phyloP scores from a whole-genome alignment of 179 eudicot genomes.

The Pouteria campechiana region DNA sequence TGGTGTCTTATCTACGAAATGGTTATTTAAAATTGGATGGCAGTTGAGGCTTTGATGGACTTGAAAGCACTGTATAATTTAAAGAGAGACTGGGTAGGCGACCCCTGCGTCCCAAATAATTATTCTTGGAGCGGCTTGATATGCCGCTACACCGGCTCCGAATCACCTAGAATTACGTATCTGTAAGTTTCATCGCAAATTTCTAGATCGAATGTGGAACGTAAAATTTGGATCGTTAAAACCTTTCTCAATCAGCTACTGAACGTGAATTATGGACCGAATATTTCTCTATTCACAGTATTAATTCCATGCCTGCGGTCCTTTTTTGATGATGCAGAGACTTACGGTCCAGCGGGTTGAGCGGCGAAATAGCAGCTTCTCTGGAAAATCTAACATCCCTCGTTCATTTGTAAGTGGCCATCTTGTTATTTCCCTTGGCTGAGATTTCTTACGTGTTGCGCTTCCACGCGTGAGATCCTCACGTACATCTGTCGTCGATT shows the following conservation, averaged over 20 bases:
- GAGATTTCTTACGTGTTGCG: not conserved
- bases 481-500: no score
- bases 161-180: constrained; percentile 4
- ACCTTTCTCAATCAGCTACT: no score
- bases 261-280: no score
- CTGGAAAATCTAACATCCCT: constrained; percentile 7
- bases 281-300: not conserved
- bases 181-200: constrained; percentile 5
- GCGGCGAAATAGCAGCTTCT: constrained; percentile 6
- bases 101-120: constrained; percentile 23
- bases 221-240: no score
- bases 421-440: no score
- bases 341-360: constrained; percentile 10
- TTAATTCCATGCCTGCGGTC: not conserved
- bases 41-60: constrained; percentile 18
- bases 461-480: not conserved
- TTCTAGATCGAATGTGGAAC: no score
- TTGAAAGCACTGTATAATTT: constrained; percentile 11
- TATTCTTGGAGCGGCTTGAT: constrained; percentile 18
- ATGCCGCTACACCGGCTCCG: constrained; percentile 8
- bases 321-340: not conserved
- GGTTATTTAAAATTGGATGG: not conserved
- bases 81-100: constrained; percentile 30
- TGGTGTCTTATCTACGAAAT: not conserved
- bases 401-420: constrained; percentile 14